Base-by-base conservation (phyloP, 2,329 filamentous ascomycete genomes). In the Talaromyces sp. region DNA sequence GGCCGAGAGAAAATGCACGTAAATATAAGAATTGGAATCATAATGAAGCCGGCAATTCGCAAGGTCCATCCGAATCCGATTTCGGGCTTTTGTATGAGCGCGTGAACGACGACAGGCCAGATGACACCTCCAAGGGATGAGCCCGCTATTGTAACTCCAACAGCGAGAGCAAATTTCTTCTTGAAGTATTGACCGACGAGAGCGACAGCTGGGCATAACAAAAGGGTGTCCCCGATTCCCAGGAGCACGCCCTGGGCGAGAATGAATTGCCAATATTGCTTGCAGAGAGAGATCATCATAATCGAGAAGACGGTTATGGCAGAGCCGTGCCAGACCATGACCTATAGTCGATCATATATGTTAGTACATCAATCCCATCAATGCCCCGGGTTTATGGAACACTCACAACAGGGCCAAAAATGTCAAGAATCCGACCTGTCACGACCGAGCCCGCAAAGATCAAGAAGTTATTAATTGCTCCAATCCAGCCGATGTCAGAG, bases 31-130 rank as follows among this genome's bases (percentile, higher is more conserved):
- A 73, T 62, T 3, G 73, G 73, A 2, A 75, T 60, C 72, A 77
- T 75, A 17, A 70, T 70, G 36, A 77, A 78, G 1, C 70, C 75
- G 3, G 74, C 66, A 9, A 69, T 72, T 4, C 73, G 67, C 64
- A 70, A 75, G 22, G 64, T 77, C 75, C 69, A 77, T 39, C 60
- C 66, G 60, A 69, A 74, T 0, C 69, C 63, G 2, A 73, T 46
- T 0, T 43, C 60, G 8, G 61, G 60, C 1, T 63, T 66, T 7
- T 69, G 62, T 5, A 74, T 53, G 1, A 73, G 50, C 19, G 67
- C 61, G 11, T 70, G 61, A 15, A 74, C 67, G 8, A 65, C 62
- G 31, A 73, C 69, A 0, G 72, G 72, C 69, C 69, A 74, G 2
- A 74, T 62, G 3, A 74, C 64, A 6, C 72, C 72, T 6, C 72